phyloP scores from a whole-genome alignment of 306 rosid species.

The Ormosia semicastrata region DNA sequence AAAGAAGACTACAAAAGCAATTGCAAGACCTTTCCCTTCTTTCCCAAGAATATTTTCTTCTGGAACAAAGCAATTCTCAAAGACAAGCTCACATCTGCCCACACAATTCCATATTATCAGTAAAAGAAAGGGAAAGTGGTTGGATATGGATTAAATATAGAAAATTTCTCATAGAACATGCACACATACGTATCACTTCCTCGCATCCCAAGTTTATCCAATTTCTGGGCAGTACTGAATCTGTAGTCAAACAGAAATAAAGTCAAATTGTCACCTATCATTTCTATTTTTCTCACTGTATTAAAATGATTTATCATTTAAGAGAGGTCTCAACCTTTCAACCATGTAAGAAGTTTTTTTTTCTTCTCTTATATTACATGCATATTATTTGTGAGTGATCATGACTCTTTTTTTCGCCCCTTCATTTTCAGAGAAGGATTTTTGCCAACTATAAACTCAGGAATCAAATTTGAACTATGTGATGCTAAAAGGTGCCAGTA shows the following conservation, averaged over 20 bases:
- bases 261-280: conserved; percentile 16
- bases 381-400: background rate
- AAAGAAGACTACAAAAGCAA: conserved; percentile 16
- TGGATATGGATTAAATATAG: background rate
- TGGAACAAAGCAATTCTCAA: conserved; percentile 96
- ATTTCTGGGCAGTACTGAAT: conserved; percentile 90
- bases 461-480: conserved; percentile 6
- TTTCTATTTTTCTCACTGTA: background rate
- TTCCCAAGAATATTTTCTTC: conserved; percentile 90
- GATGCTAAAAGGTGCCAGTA: background rate
- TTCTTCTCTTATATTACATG: background rate
- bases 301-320: conserved; percentile 2
- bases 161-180: conserved; percentile 29
- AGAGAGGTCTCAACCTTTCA: background rate
- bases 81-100: conserved; percentile 95
- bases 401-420: background rate
- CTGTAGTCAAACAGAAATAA: conserved; percentile 48
- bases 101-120: conserved; percentile 44
- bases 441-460: background rate
- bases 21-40: conserved; percentile 84
- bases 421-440: background rate
- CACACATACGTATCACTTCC: conserved; percentile 94
- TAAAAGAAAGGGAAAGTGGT: conserved; percentile 5
- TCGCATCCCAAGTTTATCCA: conserved; percentile 99
- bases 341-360: background rate